phyloP scores from a whole-genome alignment of 352 stramenopile species.

The Plasmopara muralis region DNA sequence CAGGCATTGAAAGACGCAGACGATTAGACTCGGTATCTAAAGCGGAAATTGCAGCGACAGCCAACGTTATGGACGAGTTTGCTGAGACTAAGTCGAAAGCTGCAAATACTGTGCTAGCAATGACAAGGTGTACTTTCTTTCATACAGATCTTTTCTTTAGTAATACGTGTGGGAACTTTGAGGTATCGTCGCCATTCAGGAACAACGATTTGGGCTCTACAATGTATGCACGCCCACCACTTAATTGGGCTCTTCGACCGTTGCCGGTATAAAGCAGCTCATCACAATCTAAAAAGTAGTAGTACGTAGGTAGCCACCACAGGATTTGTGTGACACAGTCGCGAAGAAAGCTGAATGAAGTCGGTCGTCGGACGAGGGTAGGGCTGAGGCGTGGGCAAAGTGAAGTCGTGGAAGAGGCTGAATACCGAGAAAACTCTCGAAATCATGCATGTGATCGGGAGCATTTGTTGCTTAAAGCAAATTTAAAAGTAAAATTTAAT shows the following conservation, averaged over 20 bases:
- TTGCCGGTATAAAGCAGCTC: slow-evolving; percentile 1
- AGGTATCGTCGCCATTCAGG: too few relatives aligned
- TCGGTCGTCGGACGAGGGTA: too few relatives aligned
- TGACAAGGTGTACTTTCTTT: neutral
- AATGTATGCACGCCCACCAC: neutral
- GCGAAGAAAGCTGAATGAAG: too few relatives aligned
- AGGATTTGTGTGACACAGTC: slow-evolving; percentile 2
- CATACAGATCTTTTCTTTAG: too few relatives aligned
- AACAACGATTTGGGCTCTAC: too few relatives aligned
- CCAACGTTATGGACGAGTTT: slow-evolving; percentile 55
- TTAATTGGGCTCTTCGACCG: slow-evolving; percentile 15
- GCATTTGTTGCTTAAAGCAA: too few relatives aligned
- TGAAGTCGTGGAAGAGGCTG: too few relatives aligned
- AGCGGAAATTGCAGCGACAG: slow-evolving; percentile 13
- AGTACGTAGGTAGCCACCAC: slow-evolving; percentile 34
- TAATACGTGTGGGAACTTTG: too few relatives aligned
- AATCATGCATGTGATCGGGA: too few relatives aligned
- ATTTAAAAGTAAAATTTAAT: too few relatives aligned
- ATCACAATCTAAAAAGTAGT: slow-evolving; percentile 32
- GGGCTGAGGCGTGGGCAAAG: too few relatives aligned
- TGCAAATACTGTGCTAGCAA: slow-evolving; percentile 19
- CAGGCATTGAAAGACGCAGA: slow-evolving; percentile 20
- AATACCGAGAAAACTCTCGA: too few relatives aligned
- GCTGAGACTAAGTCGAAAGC: slow-evolving; percentile 37
- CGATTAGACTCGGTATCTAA: slow-evolving; percentile 24